Evolutionary conservation across 108 stramenopile species (phyloP), one percentile per base, ranked within the genome.

Genomic region (Chaetoceros tenuissimus): DNA sequence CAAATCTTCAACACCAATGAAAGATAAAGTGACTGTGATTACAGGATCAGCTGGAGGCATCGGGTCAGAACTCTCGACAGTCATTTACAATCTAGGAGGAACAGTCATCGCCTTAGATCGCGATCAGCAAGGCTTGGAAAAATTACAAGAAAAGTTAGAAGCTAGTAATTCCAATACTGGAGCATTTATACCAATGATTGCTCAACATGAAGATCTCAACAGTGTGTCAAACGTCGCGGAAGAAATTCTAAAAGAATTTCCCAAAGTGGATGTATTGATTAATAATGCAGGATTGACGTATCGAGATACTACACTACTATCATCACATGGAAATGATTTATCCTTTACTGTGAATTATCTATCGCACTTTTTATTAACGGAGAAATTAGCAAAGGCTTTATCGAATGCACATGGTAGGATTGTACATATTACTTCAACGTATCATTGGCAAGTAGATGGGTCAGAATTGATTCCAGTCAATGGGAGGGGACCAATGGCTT

Each of bases 331-430:
- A n/a, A n/a, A n/a, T n/a, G 72, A 73, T 46, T 18, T 46, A 48
- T 25, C 57, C 20, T 73, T 73, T 55, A 29, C 40, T 43, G 73
- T 77, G 5, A 83, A 83, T 51, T 83, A 79, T 61, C 59, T 83
- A 5, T 73, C 74, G n/a, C 82, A 83, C 52, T 79, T 83, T 54
- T 62, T 83, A 24, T 63, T 79, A 47, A 79, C 78, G 46, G 75
- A 79, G 61, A 60, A 59, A 34, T 55, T 79, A 26, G 20, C 73
- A 48, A 71, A 77, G 2, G 2, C 56, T 27, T 55, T 75, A n/a
- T 25, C 53, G 47, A 61, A 62, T 22, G 61, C 72, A 2, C 3
- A 30, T 5, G 68, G 74, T 17, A 30, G 50, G 17, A 49, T 81
- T 16, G 62, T 75, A 20, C 80, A 81, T 30, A 61, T 83, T 2